Percentiles rank a stretch among this genome's conserved stretches.
Evolutionary conservation across 192 early-diverging fungal species (phyloP).

Genomic region (Coemansia sp.): DNA sequence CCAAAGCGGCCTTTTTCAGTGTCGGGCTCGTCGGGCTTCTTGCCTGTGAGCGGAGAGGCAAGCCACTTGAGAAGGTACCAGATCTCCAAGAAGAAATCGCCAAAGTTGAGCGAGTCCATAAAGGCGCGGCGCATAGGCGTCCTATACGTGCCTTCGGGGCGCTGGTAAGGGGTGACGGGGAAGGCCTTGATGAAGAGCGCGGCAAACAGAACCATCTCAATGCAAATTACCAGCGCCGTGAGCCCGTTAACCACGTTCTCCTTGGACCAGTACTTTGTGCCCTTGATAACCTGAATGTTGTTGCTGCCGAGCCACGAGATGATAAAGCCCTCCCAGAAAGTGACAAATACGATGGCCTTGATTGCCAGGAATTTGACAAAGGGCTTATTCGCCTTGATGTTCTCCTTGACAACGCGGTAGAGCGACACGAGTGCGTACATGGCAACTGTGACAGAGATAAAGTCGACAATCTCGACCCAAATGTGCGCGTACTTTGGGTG

Average conservation of each 20-base stretch:
- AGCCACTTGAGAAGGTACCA: slow-evolving; percentile 50
- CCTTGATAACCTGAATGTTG: slow-evolving; percentile 53
- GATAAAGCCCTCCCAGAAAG: slow-evolving; percentile 63
- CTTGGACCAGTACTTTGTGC: slow-evolving; percentile 56
- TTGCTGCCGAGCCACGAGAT: slow-evolving; percentile 56
- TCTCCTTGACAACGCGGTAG: slow-evolving; percentile 61
- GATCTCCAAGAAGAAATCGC: slow-evolving; percentile 45
- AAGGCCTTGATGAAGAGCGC: slow-evolving; percentile 57
- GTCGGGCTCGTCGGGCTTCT: slow-evolving; percentile 31
- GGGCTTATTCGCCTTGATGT: slow-evolving; percentile 55
- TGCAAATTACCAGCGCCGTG: slow-evolving; percentile 55
- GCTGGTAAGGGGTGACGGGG: slow-evolving; percentile 31
- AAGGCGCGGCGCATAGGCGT: slow-evolving; percentile 52
- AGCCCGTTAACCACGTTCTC: slow-evolving; percentile 56
- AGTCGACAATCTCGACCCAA: slow-evolving; percentile 62
- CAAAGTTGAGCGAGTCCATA: slow-evolving; percentile 53
- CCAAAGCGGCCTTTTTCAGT: slow-evolving; percentile 51
- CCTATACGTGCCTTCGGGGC: slow-evolving; percentile 27
- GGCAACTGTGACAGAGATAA: slow-evolving; percentile 61
- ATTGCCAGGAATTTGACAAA: slow-evolving; percentile 51
- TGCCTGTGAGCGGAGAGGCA: slow-evolving; percentile 27
- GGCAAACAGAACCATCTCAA: slow-evolving; percentile 59
- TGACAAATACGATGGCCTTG: slow-evolving; percentile 62
- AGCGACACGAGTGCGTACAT: slow-evolving; percentile 69
- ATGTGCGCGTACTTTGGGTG: slow-evolving; percentile 62